Evolutionary conservation across 2,329 filamentous ascomycete genomes (phyloP), one percentile per base, ranked within the genome.

Genomic region (Rhinocladiella mackenziei): DNA sequence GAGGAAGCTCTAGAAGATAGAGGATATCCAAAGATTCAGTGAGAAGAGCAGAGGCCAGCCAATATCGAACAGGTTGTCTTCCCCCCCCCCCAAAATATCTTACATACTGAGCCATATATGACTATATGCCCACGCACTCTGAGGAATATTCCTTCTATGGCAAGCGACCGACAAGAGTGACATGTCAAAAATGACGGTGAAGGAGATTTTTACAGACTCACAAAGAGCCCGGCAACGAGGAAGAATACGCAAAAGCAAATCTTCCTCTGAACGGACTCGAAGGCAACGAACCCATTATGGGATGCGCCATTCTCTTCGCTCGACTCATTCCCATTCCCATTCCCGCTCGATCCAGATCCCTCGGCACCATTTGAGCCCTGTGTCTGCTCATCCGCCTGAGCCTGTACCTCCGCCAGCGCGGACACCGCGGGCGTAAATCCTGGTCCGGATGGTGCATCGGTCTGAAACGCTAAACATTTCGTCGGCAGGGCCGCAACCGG

Each of bases 391-490:
- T 28, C 19, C 17, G 29, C 20, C 5, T 10, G 6, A n/a, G 20
- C 22, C 30, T 40, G 26, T 13, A 32, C 34, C 10, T 17, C 13
- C 17, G 25, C 10, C n/a, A 33, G 28, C 26, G 26, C 41, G 13
- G 25, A 19, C 13, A 17, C 20, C 2, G 34, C 41, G 2, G 14
- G 28, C 10, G 34, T 26, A 13, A 44, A 39, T 7, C 8, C 41
- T 19, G 34, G n/a, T 5, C 15, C 25, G 5, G n/a, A 15, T 10
- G 28, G 17, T 2, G 41, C 26, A 6, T 31, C 34, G 19, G 33
- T 22, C 26, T 33, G 17, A 11, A 38, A 38, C 11, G 23, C 40
- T 18, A 33, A 18, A 26, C 28, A 44, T 5, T 31, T 33, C 26
- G 34, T 44, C 13, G 28, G 13, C 9, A 39, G 28, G 14, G 25